Evolutionary conservation across 148 eudicot species (phyloP).

Genomic region (Cornus kousa): DNA sequence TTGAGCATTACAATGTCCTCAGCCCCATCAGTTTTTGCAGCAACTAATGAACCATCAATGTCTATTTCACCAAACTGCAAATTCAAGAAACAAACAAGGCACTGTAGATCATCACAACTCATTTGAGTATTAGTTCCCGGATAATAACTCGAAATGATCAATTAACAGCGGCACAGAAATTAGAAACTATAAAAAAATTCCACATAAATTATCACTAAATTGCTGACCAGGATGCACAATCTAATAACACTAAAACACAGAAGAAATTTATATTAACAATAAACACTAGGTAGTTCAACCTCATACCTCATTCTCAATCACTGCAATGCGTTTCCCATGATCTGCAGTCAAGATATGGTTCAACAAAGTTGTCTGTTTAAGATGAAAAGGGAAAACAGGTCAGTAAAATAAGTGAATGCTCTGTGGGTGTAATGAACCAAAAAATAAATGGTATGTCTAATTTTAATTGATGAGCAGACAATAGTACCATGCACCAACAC

Average conservation of each 20-base stretch:
- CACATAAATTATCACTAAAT: neutral
- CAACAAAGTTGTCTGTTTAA: constrained; percentile 77
- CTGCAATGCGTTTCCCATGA: constrained; percentile 94
- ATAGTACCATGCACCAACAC: no score
- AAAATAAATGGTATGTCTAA: no score
- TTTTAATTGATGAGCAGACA: no score
- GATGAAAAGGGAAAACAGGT: constrained; percentile 6
- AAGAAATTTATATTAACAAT: neutral
- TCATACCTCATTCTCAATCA: constrained; percentile 93
- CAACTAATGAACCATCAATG: constrained; percentile 97
- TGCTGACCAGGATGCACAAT: neutral
- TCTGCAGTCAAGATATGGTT: constrained; percentile 87
- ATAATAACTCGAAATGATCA: neutral
- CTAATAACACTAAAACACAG: neutral
- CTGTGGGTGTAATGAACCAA: neutral
- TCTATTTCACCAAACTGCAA: constrained; percentile 96
- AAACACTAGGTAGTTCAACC: neutral
- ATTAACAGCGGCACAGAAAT: neutral
- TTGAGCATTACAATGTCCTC: constrained; percentile 99
- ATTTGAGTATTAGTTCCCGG: neutral
- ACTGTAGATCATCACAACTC: constrained; percentile 12
- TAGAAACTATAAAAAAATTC: neutral
- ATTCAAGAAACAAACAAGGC: constrained; percentile 17
- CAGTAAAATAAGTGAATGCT: neutral
- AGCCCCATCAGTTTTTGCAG: constrained; percentile 80